phyloP scores from a whole-genome alignment of 352 stramenopile species.

The Globisporangium abappressorium region DNA sequence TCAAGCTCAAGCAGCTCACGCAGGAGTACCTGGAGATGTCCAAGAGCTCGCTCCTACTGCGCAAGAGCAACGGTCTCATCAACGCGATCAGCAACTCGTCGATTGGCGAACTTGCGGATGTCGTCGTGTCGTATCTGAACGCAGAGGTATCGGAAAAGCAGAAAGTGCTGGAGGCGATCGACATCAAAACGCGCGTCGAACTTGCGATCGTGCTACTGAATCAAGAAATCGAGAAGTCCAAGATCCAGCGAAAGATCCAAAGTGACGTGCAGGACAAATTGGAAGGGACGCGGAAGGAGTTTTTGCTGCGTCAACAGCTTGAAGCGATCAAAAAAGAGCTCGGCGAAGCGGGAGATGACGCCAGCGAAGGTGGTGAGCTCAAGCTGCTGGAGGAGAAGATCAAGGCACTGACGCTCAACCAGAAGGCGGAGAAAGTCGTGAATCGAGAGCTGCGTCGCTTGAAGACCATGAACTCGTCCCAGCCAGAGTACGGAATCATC shows the following conservation, averaged over 20 bases:
- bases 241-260: slow-evolving; percentile 67
- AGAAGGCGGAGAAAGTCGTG: slow-evolving; percentile 56
- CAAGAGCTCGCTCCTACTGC: slow-evolving; percentile 54
- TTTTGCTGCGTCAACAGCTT: slow-evolving; percentile 97
- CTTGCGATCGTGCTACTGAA: slow-evolving; percentile 46
- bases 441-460: slow-evolving; percentile 63
- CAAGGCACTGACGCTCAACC: slow-evolving; percentile 42
- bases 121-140: slow-evolving; percentile 68
- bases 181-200: slow-evolving; percentile 40
- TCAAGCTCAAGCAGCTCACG: slow-evolving; percentile 61
- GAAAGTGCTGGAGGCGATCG: slow-evolving; percentile 48
- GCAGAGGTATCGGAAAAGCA: slow-evolving; percentile 57
- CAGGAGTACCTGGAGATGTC: slow-evolving; percentile 63
- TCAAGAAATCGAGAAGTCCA: slow-evolving; percentile 59
- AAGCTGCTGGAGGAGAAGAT: slow-evolving; percentile 62
- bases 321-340: slow-evolving; percentile 99
- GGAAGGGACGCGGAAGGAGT: slow-evolving; percentile 80
- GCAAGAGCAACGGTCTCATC: slow-evolving; percentile 57
- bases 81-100: slow-evolving; percentile 62
- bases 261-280: slow-evolving; percentile 70
- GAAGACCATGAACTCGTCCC: slow-evolving; percentile 70
- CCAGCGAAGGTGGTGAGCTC: slow-evolving; percentile 38
- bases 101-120: slow-evolving; percentile 57
- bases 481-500: slow-evolving; percentile 78
- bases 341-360: slow-evolving; percentile 58